These are phyloP conservation scores for Paramecium tetraurelia DNA, from an alignment of 73 alveolate species.

Conservation along the genomic window DNA sequence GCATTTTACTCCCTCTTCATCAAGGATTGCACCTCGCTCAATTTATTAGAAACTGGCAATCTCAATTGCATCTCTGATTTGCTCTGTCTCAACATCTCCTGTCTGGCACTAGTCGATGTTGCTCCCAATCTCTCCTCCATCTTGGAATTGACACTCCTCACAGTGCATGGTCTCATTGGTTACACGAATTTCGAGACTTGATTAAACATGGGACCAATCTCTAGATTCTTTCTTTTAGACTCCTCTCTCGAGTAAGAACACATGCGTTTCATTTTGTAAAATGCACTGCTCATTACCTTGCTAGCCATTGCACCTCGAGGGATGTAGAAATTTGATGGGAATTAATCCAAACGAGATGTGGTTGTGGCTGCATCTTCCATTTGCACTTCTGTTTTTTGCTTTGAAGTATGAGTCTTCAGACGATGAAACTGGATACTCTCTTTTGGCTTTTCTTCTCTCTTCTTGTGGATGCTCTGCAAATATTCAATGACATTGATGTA, in stretches of 20 bases:
- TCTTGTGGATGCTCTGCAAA: background rate
- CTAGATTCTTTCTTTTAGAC: background rate
- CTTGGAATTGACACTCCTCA: background rate
- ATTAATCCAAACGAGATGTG: background rate
- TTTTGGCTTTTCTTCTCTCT: background rate
- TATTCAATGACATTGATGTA: background rate
- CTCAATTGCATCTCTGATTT: background rate
- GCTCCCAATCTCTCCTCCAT: background rate
- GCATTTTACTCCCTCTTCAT: background rate
- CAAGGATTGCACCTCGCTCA: background rate
- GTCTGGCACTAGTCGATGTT: background rate
- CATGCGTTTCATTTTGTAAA: background rate
- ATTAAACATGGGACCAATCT: background rate
- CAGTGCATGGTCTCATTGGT: background rate
- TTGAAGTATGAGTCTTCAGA: background rate
- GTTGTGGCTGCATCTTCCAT: background rate
- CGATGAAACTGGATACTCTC: background rate
- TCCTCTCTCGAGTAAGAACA: background rate
- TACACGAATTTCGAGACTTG: background rate
- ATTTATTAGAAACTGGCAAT: background rate
- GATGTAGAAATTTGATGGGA: background rate
- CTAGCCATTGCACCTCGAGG: background rate
- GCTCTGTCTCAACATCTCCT: background rate
- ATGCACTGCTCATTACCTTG: slow-evolving; percentile 1
- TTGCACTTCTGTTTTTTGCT: background rate